Base-by-base conservation (phyloP, 306 rosid genomes). In the Citrullus colocynthis region DNA sequence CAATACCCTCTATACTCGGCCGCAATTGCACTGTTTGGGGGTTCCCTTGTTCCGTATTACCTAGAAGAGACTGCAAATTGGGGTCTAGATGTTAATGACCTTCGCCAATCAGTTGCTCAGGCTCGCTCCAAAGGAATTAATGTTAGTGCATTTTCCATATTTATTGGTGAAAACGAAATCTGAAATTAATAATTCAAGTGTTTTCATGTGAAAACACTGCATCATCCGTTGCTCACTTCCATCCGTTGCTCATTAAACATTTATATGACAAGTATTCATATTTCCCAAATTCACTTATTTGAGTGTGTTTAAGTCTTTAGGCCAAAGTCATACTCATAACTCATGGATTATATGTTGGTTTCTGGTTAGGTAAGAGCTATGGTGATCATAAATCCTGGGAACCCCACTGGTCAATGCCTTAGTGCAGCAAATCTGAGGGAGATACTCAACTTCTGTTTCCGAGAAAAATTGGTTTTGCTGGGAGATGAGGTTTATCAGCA, bases 401-500 rank as follows among this genome's bases (percentile, higher is more conserved):
- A 96, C 60, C 99, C 99, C 34, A 96, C 99, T 55, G 99, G 99
- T 45, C 99, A 96, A 83, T 96, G 99, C 80, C 89, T 96, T 21
- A 96, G 96, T 84, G 90, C 80, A 88, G 88, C 91, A 36, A 96
- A 96, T 85, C 81, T 96, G 79, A 85, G 85, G 83, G 90, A 88
- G 84, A 84, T 96, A 78, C 75, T 96, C 81, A 87, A 71, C 78
- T 96, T 90, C 85, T 96, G 98, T 81, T 88, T 77, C 85, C 85
- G 86, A 59, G 99, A 96, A 84, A 86, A 83, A 78, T 81, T 96
- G 76, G 99, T 83, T 62, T 87, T 96, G 90, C 97, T 96, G 58
- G 99, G 99, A 81, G 99, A 96, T 78, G 99, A 96, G 86, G 99
- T 96, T 80, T 96, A 96, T 86, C 99, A 96, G 88, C 91, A 89